phyloP scores from a whole-genome alignment of 257 asterid genomes.

The Gentiana macrophylla region DNA sequence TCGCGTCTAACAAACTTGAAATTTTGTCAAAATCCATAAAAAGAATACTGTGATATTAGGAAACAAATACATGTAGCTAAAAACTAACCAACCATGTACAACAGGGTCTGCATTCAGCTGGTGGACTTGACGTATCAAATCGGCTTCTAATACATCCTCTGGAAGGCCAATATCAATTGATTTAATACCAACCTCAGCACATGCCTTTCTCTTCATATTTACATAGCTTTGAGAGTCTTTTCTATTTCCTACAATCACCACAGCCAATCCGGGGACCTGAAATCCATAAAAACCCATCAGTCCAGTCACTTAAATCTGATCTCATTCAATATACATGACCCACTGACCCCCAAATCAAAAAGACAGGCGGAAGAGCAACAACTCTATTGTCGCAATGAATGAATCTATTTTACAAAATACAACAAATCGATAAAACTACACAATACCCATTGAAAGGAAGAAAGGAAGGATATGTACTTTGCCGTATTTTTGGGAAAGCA shows the following conservation, averaged over 20 bases:
- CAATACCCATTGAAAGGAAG: neutral
- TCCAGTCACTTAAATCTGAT: neutral
- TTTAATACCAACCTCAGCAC: slow-evolving; percentile 83
- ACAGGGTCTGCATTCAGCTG: slow-evolving; percentile 74
- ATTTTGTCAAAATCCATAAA: neutral
- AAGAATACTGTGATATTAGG: neutral
- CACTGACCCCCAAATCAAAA: too few species aligned
- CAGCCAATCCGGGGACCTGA: slow-evolving; percentile 96
- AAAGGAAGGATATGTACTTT: slow-evolving; percentile 30
- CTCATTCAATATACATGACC: too few species aligned
- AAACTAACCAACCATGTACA: slow-evolving; percentile 65
- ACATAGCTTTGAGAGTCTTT: slow-evolving; percentile 97
- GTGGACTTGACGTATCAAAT: slow-evolving; percentile 68
- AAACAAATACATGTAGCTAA: neutral
- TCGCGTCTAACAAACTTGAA: neutral
- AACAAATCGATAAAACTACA: too few species aligned
- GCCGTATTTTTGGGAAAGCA: slow-evolving; percentile 30
- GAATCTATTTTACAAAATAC: too few species aligned
- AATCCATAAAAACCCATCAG: slow-evolving; percentile 10
- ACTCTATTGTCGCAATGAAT: too few species aligned
- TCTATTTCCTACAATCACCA: slow-evolving; percentile 80
- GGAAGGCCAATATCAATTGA: slow-evolving; percentile 78
- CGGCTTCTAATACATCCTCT: slow-evolving; percentile 68
- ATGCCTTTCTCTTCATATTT: slow-evolving; percentile 86
- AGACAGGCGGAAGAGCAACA: too few species aligned